Evolutionary conservation across 139 green algal genomes (phyloP).

Genomic region (Chlorella sp.): DNA sequence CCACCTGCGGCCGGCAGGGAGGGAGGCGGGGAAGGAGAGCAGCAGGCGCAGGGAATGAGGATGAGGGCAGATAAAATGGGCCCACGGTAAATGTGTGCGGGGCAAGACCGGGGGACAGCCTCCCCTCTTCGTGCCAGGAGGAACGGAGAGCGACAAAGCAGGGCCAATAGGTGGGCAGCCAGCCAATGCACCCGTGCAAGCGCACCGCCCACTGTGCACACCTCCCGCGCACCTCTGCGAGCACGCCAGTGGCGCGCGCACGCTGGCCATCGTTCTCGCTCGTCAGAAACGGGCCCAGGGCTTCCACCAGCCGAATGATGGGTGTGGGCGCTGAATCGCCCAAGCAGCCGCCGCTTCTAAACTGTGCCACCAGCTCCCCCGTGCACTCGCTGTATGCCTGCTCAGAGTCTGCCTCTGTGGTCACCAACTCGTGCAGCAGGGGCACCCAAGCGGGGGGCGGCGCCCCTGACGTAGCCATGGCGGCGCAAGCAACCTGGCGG

Average conservation of each 20-base stretch:
- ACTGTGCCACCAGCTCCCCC: background rate
- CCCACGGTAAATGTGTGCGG: too few relatives aligned
- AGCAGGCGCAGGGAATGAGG: background rate
- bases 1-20: conserved; percentile 6
- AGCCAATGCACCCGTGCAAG: background rate
- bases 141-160: too few relatives aligned
- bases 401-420: background rate
- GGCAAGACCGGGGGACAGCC: too few relatives aligned
- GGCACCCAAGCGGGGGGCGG: background rate
- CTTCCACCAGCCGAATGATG: conserved; percentile 28
- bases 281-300: conserved; percentile 39
- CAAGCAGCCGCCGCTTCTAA: background rate
- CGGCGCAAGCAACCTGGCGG: too few relatives aligned
- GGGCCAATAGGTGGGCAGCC: too few relatives aligned
- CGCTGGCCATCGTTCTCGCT: conserved; percentile 31
- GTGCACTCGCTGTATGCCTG: background rate
- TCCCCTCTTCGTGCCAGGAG: too few relatives aligned
- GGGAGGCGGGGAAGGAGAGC: background rate
- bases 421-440: conserved; percentile 17
- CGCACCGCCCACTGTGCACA: background rate
- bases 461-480: background rate
- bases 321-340: background rate
- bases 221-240: conserved; percentile 41
- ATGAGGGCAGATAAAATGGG: background rate
- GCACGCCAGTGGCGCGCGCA: conserved; percentile 9